These are phyloP conservation scores for Eucalyptus dawsonii DNA, from an alignment of 345 rosid species.

Conservation along the genomic window DNA sequence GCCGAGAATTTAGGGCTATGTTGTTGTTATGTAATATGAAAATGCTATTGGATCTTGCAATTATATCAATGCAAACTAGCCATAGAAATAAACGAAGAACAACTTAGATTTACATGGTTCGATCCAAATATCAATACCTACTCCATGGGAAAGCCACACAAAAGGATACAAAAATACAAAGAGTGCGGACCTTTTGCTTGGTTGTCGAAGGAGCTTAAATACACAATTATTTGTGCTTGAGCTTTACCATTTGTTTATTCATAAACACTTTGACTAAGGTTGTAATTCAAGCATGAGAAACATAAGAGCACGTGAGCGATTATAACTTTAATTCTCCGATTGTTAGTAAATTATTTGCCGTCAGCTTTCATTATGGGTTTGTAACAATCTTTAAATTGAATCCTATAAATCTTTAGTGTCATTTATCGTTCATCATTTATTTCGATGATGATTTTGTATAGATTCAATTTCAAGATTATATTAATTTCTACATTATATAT, in stretches of 20 bases:
- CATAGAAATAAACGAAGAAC: too few relatives aligned
- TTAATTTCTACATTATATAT: neutral
- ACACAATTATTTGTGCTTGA: too few relatives aligned
- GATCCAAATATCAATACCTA: accelerated
- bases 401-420: accelerated
- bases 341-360: accelerated
- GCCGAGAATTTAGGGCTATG: neutral
- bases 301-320: accelerated
- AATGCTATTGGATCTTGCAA: neutral
- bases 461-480: accelerated
- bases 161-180: neutral
- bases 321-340: neutral
- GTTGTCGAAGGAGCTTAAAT: neutral
- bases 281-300: too few relatives aligned
- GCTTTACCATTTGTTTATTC: too few relatives aligned
- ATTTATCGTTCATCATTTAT: accelerated
- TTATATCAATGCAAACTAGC: neutral
- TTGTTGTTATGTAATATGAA: too few relatives aligned
- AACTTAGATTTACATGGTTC: accelerated
- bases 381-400: accelerated
- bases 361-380: accelerated
- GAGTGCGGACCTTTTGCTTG: neutral
- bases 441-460: neutral
- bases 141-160: accelerated
- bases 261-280: too few relatives aligned